These are phyloP conservation scores for Pulveroboletus sp. DNA, from an alignment of 1,284 basidiomycete species.

Conservation along the genomic window DNA sequence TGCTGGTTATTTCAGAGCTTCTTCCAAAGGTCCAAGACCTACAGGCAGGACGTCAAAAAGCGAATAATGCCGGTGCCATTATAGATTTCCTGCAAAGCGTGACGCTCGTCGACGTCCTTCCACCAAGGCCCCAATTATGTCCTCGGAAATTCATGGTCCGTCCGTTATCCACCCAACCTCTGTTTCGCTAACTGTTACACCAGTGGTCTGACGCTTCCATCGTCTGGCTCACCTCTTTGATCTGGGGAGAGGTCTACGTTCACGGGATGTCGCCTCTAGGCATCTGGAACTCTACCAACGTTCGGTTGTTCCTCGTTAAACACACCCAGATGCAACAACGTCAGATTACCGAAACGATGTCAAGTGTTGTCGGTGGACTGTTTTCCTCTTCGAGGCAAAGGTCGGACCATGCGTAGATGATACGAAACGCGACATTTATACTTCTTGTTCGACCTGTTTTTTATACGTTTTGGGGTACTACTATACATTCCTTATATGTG, in stretches of 20 bases:
- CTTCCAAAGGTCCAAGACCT: conserved; percentile 84
- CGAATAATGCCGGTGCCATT: conserved; percentile 65
- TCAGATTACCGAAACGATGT: conserved; percentile 73
- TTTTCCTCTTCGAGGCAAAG: conserved; percentile 35
- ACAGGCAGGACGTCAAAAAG: conserved; percentile 64
- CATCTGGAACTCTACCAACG: conserved; percentile 85
- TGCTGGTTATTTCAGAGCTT: conserved; percentile 84
- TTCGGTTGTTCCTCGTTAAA: conserved; percentile 87
- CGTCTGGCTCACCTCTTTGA: conserved; percentile 85
- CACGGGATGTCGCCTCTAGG: conserved; percentile 80
- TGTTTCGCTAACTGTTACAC: conserved; percentile 5
- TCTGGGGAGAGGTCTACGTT: conserved; percentile 95
- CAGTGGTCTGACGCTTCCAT: conserved; percentile 89
- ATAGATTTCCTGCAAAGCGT: conserved; percentile 68
- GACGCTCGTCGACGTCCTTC: conserved; percentile 68
- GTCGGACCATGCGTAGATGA: conserved; percentile 30
- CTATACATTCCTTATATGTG: background rate
- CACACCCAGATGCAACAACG: conserved; percentile 70
- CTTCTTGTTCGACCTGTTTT: background rate
- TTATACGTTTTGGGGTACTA: background rate
- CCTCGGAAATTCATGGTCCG: conserved; percentile 75
- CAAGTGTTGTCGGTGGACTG: conserved; percentile 65
- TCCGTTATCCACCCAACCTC: conserved; percentile 9
- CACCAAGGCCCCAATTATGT: conserved; percentile 61
- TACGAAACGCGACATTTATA: background rate